Conservation (phyloP, 2,329 filamentous ascomycete species). For the Pseudovirgaria hyperparasitica region DNA sequence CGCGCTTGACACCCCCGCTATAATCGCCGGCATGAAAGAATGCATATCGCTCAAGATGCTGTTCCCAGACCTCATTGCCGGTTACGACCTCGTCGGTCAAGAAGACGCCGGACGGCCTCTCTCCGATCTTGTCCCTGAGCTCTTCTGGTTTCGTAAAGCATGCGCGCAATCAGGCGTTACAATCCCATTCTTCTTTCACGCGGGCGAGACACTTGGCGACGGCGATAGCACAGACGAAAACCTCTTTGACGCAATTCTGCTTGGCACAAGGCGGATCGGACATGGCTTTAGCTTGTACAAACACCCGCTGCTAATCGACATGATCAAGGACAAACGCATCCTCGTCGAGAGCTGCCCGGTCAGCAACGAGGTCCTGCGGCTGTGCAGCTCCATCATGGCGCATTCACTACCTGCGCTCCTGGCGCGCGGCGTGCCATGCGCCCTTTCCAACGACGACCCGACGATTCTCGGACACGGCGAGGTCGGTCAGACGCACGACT, state of each 20-base stretch:
- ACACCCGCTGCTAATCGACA: slow-evolving; percentile 77
- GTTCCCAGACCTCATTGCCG: slow-evolving; percentile 68
- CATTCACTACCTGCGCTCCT: slow-evolving; percentile 77
- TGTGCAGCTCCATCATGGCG: slow-evolving; percentile 62
- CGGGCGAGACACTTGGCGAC: slow-evolving; percentile 74
- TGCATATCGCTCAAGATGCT: slow-evolving; percentile 72
- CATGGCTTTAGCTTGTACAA: slow-evolving; percentile 84
- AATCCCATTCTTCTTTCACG: slow-evolving; percentile 93
- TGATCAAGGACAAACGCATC: slow-evolving; percentile 80
- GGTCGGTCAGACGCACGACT: slow-evolving; percentile 79
- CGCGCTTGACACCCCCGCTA: slow-evolving; percentile 45
- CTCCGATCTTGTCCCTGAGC: slow-evolving; percentile 62
- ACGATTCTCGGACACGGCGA: slow-evolving; percentile 75
- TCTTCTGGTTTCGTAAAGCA: slow-evolving; percentile 88
- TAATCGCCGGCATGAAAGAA: slow-evolving; percentile 66
- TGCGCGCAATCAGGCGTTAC: slow-evolving; percentile 66
- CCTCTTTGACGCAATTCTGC: slow-evolving; percentile 75
- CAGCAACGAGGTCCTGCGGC: slow-evolving; percentile 73
- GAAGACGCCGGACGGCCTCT: slow-evolving; percentile 71
- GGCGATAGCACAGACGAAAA: slow-evolving; percentile 69
- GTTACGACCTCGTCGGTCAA: slow-evolving; percentile 82
- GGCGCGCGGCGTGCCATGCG: slow-evolving; percentile 70
- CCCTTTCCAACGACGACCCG: slow-evolving; percentile 83
- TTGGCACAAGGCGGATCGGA: slow-evolving; percentile 80
- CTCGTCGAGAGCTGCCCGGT: slow-evolving; percentile 85